Evolutionary conservation across 192 early-diverging fungal species (phyloP).

Genomic region (Entomortierella chlamydospora): DNA sequence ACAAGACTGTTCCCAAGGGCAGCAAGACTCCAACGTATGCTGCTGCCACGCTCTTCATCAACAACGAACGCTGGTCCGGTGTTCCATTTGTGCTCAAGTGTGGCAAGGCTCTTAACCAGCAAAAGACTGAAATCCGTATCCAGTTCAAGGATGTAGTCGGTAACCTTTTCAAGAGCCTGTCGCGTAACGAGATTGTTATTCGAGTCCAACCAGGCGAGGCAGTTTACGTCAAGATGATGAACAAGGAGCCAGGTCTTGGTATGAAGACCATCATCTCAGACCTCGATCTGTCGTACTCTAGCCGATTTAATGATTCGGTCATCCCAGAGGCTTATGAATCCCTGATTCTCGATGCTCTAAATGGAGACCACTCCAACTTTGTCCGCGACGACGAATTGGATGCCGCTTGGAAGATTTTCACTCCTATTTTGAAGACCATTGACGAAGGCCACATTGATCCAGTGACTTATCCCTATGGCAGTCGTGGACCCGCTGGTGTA

Average conservation of each 20-base stretch:
- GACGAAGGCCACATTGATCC: slow-evolving; percentile 57
- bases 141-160: slow-evolving; percentile 96
- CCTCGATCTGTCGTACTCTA: slow-evolving; percentile 92
- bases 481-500: slow-evolving; percentile 83
- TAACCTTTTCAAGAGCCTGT: slow-evolving; percentile 77
- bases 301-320: slow-evolving; percentile 86
- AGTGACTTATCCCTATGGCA: slow-evolving; percentile 83
- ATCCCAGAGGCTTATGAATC: slow-evolving; percentile 99
- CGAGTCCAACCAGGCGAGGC: slow-evolving; percentile 96
- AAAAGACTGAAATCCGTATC: slow-evolving; percentile 95
- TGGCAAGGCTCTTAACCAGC: slow-evolving; percentile 92
- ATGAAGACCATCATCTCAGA: slow-evolving; percentile 88
- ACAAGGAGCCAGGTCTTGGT: slow-evolving; percentile 93
- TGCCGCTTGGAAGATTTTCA: slow-evolving; percentile 98
- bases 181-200: slow-evolving; percentile 96
- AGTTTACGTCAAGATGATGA: slow-evolving; percentile 96
- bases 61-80: slow-evolving; percentile 96
- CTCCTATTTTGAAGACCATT: slow-evolving; percentile 92
- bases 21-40: slow-evolving; percentile 95
- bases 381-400: slow-evolving; percentile 93
- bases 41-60: slow-evolving; percentile 85
- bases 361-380: slow-evolving; percentile 96
- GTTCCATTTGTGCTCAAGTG: slow-evolving; percentile 90
- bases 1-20: slow-evolving; percentile 85
- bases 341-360: slow-evolving; percentile 92